Evolutionary conservation across 345 rosid genomes (phyloP).

Genomic region (Citrus glauca): DNA sequence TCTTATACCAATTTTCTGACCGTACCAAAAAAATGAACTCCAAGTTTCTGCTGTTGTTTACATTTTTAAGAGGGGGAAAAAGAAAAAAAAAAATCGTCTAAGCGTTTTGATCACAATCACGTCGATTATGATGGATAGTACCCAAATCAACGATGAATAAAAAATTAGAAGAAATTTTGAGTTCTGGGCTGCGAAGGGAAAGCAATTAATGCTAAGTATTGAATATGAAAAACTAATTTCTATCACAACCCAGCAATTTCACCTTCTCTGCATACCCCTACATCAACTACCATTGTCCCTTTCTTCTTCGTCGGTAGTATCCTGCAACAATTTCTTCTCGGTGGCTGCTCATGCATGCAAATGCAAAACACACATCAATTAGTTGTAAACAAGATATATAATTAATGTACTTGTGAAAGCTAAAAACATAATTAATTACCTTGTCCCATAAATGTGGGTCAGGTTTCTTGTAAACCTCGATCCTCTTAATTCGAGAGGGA

Average conservation of each 20-base stretch:
- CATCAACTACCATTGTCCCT: conserved; percentile 36
- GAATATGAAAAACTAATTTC: background rate
- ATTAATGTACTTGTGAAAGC: background rate
- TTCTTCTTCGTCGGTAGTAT: conserved; percentile 27
- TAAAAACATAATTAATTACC: conserved; percentile 21
- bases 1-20: no score
- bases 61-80: background rate
- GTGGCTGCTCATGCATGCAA: conserved; percentile 32
- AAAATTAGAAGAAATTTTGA: no score
- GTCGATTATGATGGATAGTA: background rate
- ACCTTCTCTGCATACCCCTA: conserved; percentile 43
- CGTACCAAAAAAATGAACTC: background rate
- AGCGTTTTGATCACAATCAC: background rate
- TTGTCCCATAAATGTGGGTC: conserved; percentile 45
- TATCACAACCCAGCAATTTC: conserved; percentile 38
- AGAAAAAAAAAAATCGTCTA: background rate
- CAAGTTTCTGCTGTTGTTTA: background rate
- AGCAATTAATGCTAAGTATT: no score
- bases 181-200: no score
- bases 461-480: conserved; percentile 40
- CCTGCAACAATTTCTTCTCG: conserved; percentile 59
- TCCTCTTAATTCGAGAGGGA: conserved; percentile 28
- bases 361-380: no score
- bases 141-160: background rate
- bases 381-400: background rate